Conservation (phyloP, 1,284 basidiomycete genomes). For the Microbotryomycetes sp. region DNA sequence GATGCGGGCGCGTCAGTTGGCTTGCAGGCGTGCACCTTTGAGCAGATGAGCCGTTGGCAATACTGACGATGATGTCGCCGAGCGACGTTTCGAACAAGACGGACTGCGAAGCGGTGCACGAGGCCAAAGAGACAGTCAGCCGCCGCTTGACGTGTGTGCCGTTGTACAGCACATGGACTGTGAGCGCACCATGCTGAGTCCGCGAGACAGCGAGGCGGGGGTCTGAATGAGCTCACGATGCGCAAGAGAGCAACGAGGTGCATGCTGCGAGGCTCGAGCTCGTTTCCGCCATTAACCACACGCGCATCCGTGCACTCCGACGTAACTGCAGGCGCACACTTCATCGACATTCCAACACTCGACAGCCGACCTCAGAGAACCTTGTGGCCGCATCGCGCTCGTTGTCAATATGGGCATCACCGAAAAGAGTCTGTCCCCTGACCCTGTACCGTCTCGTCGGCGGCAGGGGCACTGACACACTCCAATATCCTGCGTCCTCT, state of each 20-base stretch:
- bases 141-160: too few species aligned
- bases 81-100: slow-evolving; percentile 92
- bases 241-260: not conserved
- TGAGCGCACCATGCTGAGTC: too few species aligned
- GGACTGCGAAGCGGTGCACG: slow-evolving; percentile 48
- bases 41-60: not conserved
- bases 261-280: not conserved
- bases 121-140: not conserved
- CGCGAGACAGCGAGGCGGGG: too few species aligned
- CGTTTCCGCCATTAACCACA: not conserved
- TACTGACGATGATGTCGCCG: slow-evolving; percentile 68
- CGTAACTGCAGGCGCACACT: not conserved
- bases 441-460: not conserved
- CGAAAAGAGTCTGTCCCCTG: slow-evolving; percentile 13
- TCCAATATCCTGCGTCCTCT: too few species aligned
- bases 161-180: not conserved
- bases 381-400: too few species aligned
- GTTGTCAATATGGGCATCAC: slow-evolving; percentile 24
- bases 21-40: not conserved
- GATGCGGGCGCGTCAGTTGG: not conserved
- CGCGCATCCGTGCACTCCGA: not conserved
- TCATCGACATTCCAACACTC: not conserved
- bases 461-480: not conserved
- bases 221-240: too few species aligned
- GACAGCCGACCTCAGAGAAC: too few species aligned